Base-by-base conservation (phyloP, 1,284 basidiomycete species). In the Irpex rosettiformis region DNA sequence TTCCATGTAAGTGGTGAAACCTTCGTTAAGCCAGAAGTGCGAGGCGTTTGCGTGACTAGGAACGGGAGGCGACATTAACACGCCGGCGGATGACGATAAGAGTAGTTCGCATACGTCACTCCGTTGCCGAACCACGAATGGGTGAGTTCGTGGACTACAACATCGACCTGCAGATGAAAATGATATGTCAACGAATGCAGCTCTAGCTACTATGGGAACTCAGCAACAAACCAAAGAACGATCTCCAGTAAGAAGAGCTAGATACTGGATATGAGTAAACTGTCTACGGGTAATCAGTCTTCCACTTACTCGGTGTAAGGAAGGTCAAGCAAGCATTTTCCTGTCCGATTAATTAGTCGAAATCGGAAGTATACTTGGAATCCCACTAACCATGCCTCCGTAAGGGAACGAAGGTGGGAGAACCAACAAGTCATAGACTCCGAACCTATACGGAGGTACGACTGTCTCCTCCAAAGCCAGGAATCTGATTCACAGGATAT, bases 1-100 rank as follows among this genome's bases (percentile, higher is more conserved):
- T 73, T 99, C 96, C 53, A 94, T 88, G 70, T 96, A 98, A 0
- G 93, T 96, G 30, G 95, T 97, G 89, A 93, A 97, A 33, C 94
- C 86, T 74, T 95, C 93, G 71, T 95, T 96, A 53, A 96, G 83
- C 93, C 93, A 96, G 77, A 96, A 96, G 71, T 93, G 89, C 3
- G 80, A 81, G 2, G 86, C 82, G 58, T 90, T 71, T 0, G 85
- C 83, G 59, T 89, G 88, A 0, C 85, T 89, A 62, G 40, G 25
- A 10, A 6, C 28, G n/a, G n/a, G n/a, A n/a, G 43, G 8, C 6
- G 43, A 5, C 6, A 13, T n/a, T 7, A 22, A 18, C 21, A 47
- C 43, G 8, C 21, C 6, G 21, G n/a, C 5, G 21, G 6, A 47
- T n/a, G 43, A 7, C 11, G 43, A 47, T 47, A 18, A 6, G 13